Base-by-base conservation (phyloP, 805 yeast species). In the Myxozyma neglecta region DNA sequence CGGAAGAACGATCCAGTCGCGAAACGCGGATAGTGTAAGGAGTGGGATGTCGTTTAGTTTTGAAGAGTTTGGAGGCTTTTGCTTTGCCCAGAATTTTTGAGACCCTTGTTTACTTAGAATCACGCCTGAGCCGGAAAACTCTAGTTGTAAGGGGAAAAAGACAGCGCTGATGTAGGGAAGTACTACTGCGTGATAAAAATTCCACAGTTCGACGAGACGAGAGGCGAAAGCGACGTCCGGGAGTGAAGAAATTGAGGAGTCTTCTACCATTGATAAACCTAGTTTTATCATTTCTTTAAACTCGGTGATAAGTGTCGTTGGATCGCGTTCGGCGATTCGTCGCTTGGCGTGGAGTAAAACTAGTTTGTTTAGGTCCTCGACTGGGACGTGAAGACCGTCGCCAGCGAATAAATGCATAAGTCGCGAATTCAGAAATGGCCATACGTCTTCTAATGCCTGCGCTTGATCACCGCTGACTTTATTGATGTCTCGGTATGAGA, bases 91-190 rank as follows among this genome's bases (percentile, higher is more conserved):
- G 63, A 72, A 77, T 50, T 70, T 71, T n/a, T 64, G 58, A 2
- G 76, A 74, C 7, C 79, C 77, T 45, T 77, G 78, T 1, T 68
- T 63, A n/a, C 69, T 60, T 51, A 76, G 60, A 20, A 77, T 74
- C 50, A 76, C 76, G 3, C 82, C 81, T 0, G 70, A 72, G 5
- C 80, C 84, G 43, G 77, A 79, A 53, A 82, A 72, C 57, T 81
- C 85, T 18, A 75, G 69, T 59, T 84, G 85, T 24, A 88, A 69
- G 0, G 92, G 92, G 39, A 85, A 66, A 52, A 87, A 80, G 0
- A 85, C 80, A 0, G 88, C 88, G 61, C 85, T 81, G 18, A 86
- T 74, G 68, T 84, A 84, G 56, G 84, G 85, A 55, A 82, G 78
- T 1, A 85, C 79, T 43, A 80, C 79, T n/a, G 77, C 76, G 64